Evolutionary conservation across 2,329 filamentous ascomycete species (phyloP).

Genomic region (Colletotrichum orchidophilum): DNA sequence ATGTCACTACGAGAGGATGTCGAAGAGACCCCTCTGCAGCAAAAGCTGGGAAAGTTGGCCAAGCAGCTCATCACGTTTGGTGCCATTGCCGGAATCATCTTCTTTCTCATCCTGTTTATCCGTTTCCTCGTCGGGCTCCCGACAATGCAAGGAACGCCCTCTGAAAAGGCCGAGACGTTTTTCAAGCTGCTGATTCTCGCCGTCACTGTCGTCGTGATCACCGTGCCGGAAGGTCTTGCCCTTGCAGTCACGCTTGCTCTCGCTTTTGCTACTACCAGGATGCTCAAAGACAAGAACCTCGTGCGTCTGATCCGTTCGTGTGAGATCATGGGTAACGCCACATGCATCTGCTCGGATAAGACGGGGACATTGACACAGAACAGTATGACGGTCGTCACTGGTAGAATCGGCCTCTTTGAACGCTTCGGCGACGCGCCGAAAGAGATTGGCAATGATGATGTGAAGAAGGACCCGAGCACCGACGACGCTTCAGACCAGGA

Average conservation of each 20-base stretch:
- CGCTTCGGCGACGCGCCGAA: conserved; percentile 45
- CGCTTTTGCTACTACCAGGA: conserved; percentile 69
- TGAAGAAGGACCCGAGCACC: conserved; percentile 38
- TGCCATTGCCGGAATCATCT: conserved; percentile 49
- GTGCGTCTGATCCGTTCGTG: conserved; percentile 68
- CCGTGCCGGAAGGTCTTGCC: conserved; percentile 69
- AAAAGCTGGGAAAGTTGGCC: conserved; percentile 79
- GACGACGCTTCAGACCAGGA: conserved; percentile 41
- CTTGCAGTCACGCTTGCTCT: conserved; percentile 69
- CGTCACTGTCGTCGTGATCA: conserved; percentile 67
- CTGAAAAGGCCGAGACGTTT: conserved; percentile 63
- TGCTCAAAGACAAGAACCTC: conserved; percentile 71
- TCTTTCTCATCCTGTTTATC: conserved; percentile 53
- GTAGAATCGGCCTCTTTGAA: conserved; percentile 58
- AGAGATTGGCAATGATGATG: conserved; percentile 27
- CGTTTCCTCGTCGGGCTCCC: conserved; percentile 47
- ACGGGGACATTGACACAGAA: conserved; percentile 73
- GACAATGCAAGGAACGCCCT: conserved; percentile 42
- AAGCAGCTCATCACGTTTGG: conserved; percentile 72
- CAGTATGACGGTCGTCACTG: conserved; percentile 68
- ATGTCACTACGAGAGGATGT: conserved; percentile 81
- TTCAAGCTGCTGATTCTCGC: conserved; percentile 67
- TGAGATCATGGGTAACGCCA: conserved; percentile 73
- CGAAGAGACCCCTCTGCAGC: conserved; percentile 81
- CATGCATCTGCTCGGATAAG: conserved; percentile 72